Evolutionary conservation across 257 asterid species (phyloP).

Genomic region (Apocynum venetum): DNA sequence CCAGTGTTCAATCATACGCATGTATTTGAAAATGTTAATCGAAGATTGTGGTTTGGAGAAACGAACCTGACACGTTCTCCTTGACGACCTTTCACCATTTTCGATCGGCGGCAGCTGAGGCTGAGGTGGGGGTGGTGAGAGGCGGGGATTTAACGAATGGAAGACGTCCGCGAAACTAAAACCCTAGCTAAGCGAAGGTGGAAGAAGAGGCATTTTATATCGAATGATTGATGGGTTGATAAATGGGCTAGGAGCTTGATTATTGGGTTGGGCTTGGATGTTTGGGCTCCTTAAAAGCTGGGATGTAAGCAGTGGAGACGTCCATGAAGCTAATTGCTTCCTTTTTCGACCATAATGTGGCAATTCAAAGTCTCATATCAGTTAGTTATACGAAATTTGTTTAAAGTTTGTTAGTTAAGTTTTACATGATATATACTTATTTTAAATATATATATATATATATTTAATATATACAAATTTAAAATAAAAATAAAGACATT

Average conservation of each 20-base stretch:
- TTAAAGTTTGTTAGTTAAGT: too few relatives aligned
- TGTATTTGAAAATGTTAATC: not conserved
- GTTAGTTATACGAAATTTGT: too few relatives aligned
- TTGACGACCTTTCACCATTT: conserved; percentile 69
- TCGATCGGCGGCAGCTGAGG: not conserved
- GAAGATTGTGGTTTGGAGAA: not conserved
- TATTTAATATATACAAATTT: too few relatives aligned
- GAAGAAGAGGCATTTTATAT: conserved; percentile 2
- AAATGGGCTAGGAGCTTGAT: not conserved
- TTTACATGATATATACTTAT: too few relatives aligned
- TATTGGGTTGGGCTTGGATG: not conserved
- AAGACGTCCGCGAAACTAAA: conserved; percentile 9
- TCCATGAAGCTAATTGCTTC: not conserved
- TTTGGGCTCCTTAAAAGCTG: not conserved
- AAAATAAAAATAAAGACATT: too few relatives aligned
- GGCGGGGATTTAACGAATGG: not conserved
- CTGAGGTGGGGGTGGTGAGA: not conserved
- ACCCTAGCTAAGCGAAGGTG: conserved; percentile 16
- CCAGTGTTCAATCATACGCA: not conserved
- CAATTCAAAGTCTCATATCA: too few relatives aligned
- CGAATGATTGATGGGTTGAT: not conserved
- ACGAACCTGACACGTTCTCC: conserved; percentile 63
- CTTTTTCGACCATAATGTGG: too few relatives aligned
- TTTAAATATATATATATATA: too few relatives aligned
- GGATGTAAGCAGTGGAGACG: too few relatives aligned